These are phyloP conservation scores for Cytospora paraplurivora DNA, from an alignment of 2,329 filamentous ascomycete species.

Conservation along the genomic window DNA sequence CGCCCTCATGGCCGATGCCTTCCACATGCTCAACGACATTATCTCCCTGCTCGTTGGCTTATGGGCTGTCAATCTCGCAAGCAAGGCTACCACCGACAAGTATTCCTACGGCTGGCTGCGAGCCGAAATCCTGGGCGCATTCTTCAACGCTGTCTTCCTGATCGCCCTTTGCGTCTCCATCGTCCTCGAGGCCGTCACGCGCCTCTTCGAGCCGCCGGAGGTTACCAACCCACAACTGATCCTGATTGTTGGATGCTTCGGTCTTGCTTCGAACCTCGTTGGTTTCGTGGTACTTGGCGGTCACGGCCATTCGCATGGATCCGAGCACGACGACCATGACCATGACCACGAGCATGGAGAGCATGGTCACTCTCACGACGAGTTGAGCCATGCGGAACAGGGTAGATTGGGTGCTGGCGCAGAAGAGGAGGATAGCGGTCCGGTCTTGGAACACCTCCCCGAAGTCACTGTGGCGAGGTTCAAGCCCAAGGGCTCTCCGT, in stretches of 20 bases:
- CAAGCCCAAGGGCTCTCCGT: constrained; percentile 35
- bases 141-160: constrained; percentile 96
- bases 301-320: constrained; percentile 81
- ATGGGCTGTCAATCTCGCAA: constrained; percentile 91
- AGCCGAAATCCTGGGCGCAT: constrained; percentile 91
- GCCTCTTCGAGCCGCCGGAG: constrained; percentile 87
- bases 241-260: constrained; percentile 83
- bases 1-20: constrained; percentile 92
- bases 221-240: constrained; percentile 85
- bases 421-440: constrained; percentile 59
- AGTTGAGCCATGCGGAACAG: constrained; percentile 51
- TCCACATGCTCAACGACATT: constrained; percentile 99
- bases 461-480: constrained; percentile 60
- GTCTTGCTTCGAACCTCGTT: constrained; percentile 83
- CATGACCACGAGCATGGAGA: constrained; percentile 48
- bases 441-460: constrained; percentile 63
- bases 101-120: constrained; percentile 98
- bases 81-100: constrained; percentile 81
- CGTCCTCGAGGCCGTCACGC: constrained; percentile 89
- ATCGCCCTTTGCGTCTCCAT: constrained; percentile 96
- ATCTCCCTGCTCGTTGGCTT: constrained; percentile 89
- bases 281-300: constrained; percentile 92
- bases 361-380: constrained; percentile 38
- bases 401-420: constrained; percentile 50
- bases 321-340: constrained; percentile 55